Base-by-base conservation (phyloP, 202 grass and related monocot species). In the Carex arenaria region DNA sequence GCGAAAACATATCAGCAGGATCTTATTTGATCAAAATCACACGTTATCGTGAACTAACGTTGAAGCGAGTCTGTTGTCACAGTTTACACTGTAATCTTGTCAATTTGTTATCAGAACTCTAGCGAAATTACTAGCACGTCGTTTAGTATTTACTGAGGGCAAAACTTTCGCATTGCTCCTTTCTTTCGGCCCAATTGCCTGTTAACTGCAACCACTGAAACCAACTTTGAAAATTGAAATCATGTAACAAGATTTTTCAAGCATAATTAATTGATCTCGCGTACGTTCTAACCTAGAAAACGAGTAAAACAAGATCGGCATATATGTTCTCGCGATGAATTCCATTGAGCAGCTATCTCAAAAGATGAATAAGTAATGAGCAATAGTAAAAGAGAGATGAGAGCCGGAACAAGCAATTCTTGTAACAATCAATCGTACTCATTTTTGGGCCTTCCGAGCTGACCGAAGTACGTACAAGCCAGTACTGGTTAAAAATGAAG, bases 381-480 rank as follows among this genome's bases (percentile, higher is more conserved):
- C 45, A 10, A 52, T 10, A 4, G 2, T 20, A 72, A 47, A 14
- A 28, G n/a, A 72, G 42, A 72, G 49, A 72, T 51, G 11, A 54
- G 47, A 14, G 47, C 71, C 45, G 17, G 71, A 54, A 54, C 30
- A 78, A 36, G 36, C 28, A 78, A 78, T 40, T 28, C 9, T 23
- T 54, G 34, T 34, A 77, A 56, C 51, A 78, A 19, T 31, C 52
- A 57, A 78, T 19, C 15, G 53, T 59, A 78, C 73, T 78, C 73
- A 56, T 36, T 19, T 77, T 78, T 36, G 15, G 53, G 73, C 30
- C 73, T 78, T 78, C 73, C 73, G 73, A 78, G n/a, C 73, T 78
- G 73, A 38, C 73, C 73, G 30, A 31, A 78, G 73, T 38, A 78
- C 73, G 3, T 78, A 78, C 73, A 76, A 76, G 72, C 53, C 53